Percentiles rank a stretch among this genome's conserved stretches.
phyloP scores from a whole-genome alignment of 2,329 filamentous ascomycete species.

The Calonectria pseudoreteaudii region DNA sequence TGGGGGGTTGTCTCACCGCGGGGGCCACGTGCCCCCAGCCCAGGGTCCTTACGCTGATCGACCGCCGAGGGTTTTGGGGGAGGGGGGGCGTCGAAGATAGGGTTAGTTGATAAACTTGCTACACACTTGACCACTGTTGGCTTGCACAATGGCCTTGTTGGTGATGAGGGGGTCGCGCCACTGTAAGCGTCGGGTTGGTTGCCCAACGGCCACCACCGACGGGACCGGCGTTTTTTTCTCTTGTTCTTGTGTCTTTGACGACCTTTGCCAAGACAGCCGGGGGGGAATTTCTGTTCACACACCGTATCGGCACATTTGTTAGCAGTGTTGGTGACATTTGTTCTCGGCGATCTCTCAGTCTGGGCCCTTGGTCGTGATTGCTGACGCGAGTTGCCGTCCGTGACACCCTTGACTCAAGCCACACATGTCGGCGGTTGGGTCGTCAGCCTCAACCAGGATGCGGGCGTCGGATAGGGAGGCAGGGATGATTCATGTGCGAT shows the following conservation, averaged over 20 bases:
- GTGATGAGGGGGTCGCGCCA: background rate
- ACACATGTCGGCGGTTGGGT: conserved; percentile 12
- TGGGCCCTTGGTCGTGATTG: background rate
- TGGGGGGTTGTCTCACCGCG: conserved; percentile 1
- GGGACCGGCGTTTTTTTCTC: background rate
- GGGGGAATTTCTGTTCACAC: background rate
- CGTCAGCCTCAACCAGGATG: conserved; percentile 20
- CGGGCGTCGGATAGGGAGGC: background rate
- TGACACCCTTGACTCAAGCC: conserved; percentile 22
- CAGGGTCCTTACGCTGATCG: conserved; percentile 14
- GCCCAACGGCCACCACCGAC: background rate
- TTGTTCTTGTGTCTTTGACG: background rate
- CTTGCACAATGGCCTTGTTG: background rate
- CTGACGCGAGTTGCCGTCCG: conserved; percentile 13
- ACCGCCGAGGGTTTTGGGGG: background rate
- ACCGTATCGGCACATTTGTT: background rate
- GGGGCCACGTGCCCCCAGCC: conserved; percentile 23
- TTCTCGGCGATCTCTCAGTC: background rate
- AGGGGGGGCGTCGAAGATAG: background rate
- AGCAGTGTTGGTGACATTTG: background rate
- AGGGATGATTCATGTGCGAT: conserved; percentile 24
- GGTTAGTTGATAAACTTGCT: conserved; percentile 7
- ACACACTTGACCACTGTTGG: background rate
- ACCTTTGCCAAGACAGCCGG: background rate
- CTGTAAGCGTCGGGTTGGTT: background rate